Percentiles rank a stretch among this genome's conserved stretches.
Evolutionary conservation across 441 rosid species (phyloP).

Genomic region (Omphalea diandra): DNA sequence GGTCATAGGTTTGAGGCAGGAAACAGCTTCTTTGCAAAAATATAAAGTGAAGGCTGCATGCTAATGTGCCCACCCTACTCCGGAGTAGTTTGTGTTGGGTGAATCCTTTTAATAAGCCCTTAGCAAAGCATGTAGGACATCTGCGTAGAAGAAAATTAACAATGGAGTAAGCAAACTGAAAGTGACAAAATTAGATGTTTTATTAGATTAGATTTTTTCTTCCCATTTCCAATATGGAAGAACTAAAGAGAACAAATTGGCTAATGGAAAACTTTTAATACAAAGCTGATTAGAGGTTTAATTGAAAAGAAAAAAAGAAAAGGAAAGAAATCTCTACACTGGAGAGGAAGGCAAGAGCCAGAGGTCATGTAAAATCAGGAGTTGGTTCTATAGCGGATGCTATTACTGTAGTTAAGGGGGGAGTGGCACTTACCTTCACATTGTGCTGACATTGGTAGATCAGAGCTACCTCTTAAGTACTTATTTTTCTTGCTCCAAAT

Average conservation of each 20-base stretch:
- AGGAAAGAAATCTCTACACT: neutral
- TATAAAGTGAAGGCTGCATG: too few species aligned
- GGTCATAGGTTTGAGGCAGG: too few species aligned
- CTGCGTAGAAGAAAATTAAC: neutral
- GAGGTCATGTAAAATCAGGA: neutral
- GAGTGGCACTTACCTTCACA: neutral
- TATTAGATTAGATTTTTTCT: neutral
- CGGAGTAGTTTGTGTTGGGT: too few species aligned
- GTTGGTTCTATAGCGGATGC: neutral
- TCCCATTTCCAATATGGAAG: neutral
- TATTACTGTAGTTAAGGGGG: conserved; percentile 3
- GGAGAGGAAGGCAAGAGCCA: neutral
- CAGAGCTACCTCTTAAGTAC: neutral
- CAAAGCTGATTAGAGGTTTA: neutral
- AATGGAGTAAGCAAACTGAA: neutral
- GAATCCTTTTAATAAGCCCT: too few species aligned
- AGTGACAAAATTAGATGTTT: neutral
- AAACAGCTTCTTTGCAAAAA: too few species aligned
- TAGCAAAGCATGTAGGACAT: neutral
- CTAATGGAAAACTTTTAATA: neutral
- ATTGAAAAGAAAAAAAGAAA: neutral
- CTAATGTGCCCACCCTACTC: too few species aligned
- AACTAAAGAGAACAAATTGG: conserved; percentile 1
- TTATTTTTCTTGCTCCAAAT: neutral
- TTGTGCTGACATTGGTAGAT: neutral